These are phyloP conservation scores for Arbutus unedo DNA, from an alignment of 148 eudicot species.

Conservation along the genomic window DNA sequence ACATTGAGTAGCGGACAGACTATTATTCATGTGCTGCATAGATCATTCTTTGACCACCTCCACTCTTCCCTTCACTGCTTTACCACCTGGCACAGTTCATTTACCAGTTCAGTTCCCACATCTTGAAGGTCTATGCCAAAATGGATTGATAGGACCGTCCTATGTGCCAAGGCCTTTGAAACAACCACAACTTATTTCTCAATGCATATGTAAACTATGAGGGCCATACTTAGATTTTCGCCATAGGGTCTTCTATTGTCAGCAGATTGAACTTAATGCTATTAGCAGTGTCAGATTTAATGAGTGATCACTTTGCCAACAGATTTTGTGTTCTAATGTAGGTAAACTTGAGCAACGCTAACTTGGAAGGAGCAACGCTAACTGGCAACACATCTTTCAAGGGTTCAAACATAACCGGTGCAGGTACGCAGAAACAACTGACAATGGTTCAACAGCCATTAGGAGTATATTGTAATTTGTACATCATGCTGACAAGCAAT, in stretches of 20 bases:
- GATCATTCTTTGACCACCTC: neutral
- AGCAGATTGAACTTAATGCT: neutral
- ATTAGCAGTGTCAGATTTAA: neutral
- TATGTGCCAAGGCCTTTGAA: neutral
- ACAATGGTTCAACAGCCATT: neutral
- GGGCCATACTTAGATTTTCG: neutral
- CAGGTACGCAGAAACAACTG: slow-evolving; percentile 46
- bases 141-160: neutral
- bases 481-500: neutral
- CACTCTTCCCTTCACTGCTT: too few species aligned
- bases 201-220: neutral
- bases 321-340: slow-evolving; percentile 15
- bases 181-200: neutral
- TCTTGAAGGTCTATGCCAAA: neutral
- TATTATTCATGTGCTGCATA: neutral
- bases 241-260: neutral
- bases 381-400: slow-evolving; percentile 92
- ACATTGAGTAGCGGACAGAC: too few species aligned
- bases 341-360: slow-evolving; percentile 87
- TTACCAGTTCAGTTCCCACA: too few species aligned
- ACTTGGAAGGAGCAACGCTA: slow-evolving; percentile 86
- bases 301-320: neutral
- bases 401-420: slow-evolving; percentile 84
- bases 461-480: neutral
- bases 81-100: too few species aligned